These are phyloP conservation scores for Protea cynaroides DNA, from an alignment of 164 flowering plant species.

Conservation along the genomic window DNA sequence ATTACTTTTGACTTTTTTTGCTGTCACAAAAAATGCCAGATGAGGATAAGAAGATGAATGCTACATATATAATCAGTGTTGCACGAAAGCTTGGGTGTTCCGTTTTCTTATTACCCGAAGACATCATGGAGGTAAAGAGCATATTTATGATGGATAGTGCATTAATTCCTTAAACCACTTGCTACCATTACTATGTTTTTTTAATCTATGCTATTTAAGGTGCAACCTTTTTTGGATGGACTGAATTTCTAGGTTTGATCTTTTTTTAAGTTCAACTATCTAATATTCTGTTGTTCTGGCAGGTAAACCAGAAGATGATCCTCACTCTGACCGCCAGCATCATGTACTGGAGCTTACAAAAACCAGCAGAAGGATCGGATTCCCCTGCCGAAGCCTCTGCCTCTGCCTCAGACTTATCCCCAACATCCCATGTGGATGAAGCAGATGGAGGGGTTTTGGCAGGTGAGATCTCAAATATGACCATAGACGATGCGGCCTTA, in stretches of 20 bases:
- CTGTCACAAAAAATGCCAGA: constrained; percentile 33
- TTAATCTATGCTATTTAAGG: no score
- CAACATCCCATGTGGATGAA: constrained; percentile 20
- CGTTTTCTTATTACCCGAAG: constrained; percentile 89
- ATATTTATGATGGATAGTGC: background rate
- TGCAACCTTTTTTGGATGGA: no score
- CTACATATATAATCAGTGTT: constrained; percentile 89
- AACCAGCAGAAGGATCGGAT: constrained; percentile 35
- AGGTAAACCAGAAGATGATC: constrained; percentile 96
- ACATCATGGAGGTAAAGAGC: constrained; percentile 77
- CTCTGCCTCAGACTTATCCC: background rate
- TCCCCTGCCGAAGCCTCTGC: constrained; percentile 13
- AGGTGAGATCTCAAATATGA: constrained; percentile 50
- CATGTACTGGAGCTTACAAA: constrained; percentile 92
- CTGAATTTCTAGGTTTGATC: no score
- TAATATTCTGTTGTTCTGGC: constrained; percentile 13
- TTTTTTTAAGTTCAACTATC: no score
- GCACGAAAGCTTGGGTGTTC: constrained; percentile 96
- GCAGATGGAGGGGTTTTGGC: constrained; percentile 35
- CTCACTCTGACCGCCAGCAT: constrained; percentile 79
- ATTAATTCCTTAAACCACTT: background rate
- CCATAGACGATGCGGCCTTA: constrained; percentile 43
- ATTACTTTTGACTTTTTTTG: background rate
- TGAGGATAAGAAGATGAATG: constrained; percentile 85
- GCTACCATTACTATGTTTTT: no score